Evolutionary conservation across 495 filamentous ascomycete genomes (phyloP).

Genomic region (Neurospora sp.): DNA sequence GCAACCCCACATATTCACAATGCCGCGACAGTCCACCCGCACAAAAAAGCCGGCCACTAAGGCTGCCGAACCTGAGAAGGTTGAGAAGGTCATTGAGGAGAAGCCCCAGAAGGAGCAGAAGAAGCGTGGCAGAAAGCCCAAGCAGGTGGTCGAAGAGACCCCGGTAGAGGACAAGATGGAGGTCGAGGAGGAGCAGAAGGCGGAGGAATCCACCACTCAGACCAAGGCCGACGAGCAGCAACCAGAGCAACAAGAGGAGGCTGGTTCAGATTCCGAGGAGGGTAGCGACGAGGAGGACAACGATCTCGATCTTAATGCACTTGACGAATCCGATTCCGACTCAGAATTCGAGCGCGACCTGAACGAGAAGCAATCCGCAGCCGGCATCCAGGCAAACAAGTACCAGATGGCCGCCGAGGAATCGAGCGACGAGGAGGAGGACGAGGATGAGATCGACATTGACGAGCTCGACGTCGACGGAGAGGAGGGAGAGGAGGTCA

Average conservation of each 20-base stretch:
- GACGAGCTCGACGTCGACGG: constrained; percentile 53
- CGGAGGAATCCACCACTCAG: constrained; percentile 11
- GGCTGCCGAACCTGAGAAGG: constrained; percentile 3
- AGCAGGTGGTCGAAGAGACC: constrained; percentile 14
- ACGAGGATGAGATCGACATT: constrained; percentile 77
- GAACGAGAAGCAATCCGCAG: constrained; percentile 44
- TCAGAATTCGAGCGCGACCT: constrained; percentile 20
- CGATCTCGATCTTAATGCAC: constrained; percentile 18
- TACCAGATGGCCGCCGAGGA: constrained; percentile 62
- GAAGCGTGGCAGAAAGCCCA: constrained; percentile 40
- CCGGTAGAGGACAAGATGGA: constrained; percentile 12
- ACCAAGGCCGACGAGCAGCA: constrained; percentile 31
- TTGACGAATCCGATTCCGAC: constrained; percentile 29
- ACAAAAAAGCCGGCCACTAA: constrained; percentile 19
- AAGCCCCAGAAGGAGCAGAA: constrained; percentile 54
- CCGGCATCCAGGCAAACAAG: constrained; percentile 60
- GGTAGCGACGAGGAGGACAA: constrained; percentile 25
- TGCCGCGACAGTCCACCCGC: constrained; percentile 6
- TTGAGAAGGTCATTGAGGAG: constrained; percentile 32
- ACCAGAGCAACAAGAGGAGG: constrained; percentile 13
- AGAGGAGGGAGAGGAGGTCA: constrained; percentile 71
- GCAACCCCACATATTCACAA: not conserved
- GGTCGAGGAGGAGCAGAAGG: constrained; percentile 11
- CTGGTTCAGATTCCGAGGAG: constrained; percentile 25
- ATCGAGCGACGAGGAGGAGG: constrained; percentile 51